These are phyloP conservation scores for Plectosphaerella sp. DNA, from an alignment of 2,329 filamentous ascomycete genomes.

Conservation along the genomic window DNA sequence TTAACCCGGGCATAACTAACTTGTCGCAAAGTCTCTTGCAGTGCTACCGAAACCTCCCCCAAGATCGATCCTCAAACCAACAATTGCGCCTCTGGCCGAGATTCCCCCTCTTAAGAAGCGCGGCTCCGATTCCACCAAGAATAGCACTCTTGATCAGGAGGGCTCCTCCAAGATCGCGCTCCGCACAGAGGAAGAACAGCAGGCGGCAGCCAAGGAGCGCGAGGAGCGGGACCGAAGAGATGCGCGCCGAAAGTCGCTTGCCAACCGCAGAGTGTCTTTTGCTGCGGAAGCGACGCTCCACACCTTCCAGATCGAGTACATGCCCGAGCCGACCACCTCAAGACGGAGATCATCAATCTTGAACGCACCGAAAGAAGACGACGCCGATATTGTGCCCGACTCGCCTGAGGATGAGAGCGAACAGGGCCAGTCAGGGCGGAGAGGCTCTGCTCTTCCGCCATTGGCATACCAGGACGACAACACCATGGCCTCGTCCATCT, in stretches of 20 bases:
- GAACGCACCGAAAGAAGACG: slow-evolving; percentile 46
- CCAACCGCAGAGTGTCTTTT: slow-evolving; percentile 92
- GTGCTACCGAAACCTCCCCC: slow-evolving; percentile 46
- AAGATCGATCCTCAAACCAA: slow-evolving; percentile 77
- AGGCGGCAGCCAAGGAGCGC: slow-evolving; percentile 63
- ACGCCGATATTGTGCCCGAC: slow-evolving; percentile 45
- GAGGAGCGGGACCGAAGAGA: slow-evolving; percentile 76
- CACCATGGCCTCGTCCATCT: slow-evolving; percentile 71
- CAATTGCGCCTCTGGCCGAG: slow-evolving; percentile 61
- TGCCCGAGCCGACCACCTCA: slow-evolving; percentile 80
- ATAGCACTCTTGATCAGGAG: neutral
- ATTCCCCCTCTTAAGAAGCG: slow-evolving; percentile 59
- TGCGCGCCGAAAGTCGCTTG: slow-evolving; percentile 85
- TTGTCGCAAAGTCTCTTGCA: slow-evolving; percentile 46
- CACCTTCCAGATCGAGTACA: slow-evolving; percentile 90
- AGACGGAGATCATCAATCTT: slow-evolving; percentile 62
- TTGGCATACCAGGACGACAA: slow-evolving; percentile 64
- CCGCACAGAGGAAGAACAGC: slow-evolving; percentile 66
- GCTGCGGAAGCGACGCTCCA: slow-evolving; percentile 95
- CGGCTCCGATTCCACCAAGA: slow-evolving; percentile 2
- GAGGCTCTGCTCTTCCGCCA: slow-evolving; percentile 63
- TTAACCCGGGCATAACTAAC: slow-evolving; percentile 11
- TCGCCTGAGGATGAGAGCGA: slow-evolving; percentile 60
- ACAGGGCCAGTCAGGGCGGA: slow-evolving; percentile 50
- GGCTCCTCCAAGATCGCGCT: slow-evolving; percentile 54